Conservation (phyloP, 1,284 basidiomycete genomes). For the Ceratobasidium papillatum region DNA sequence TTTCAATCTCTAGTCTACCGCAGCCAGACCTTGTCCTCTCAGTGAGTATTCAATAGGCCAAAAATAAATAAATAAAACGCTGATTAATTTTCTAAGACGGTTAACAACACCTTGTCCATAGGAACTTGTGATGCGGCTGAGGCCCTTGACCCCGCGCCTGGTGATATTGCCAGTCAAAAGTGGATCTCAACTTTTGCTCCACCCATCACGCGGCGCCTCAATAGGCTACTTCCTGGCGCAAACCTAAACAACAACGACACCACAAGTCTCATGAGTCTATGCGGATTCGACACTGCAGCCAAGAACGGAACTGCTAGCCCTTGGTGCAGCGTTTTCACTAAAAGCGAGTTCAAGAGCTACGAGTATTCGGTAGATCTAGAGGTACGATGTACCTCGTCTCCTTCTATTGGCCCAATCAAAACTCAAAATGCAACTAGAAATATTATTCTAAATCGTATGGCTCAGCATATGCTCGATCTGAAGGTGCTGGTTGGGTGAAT, state of each 20-base stretch:
- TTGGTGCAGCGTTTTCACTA: conserved; percentile 74
- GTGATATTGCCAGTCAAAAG: conserved; percentile 42
- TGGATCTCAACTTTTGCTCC: conserved; percentile 69
- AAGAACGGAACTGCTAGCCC: conserved; percentile 61
- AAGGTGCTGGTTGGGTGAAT: conserved; percentile 54
- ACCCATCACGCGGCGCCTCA: conserved; percentile 68
- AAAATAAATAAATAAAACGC: conserved; percentile 9
- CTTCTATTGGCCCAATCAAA: not conserved
- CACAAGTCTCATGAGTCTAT: conserved; percentile 72
- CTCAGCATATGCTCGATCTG: conserved; percentile 18
- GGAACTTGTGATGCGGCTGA: conserved; percentile 69
- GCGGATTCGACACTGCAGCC: conserved; percentile 75
- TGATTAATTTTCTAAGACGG: conserved; percentile 48
- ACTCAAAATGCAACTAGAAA: conserved; percentile 21
- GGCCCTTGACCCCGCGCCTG: conserved; percentile 34
- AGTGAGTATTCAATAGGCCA: not conserved
- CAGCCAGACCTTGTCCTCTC: conserved; percentile 47
- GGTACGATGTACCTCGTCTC: conserved; percentile 56
- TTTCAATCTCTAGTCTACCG: conserved; percentile 41
- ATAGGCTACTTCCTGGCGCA: conserved; percentile 64
- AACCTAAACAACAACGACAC: conserved; percentile 67
- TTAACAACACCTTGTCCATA: conserved; percentile 79
- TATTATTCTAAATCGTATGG: conserved; percentile 39
- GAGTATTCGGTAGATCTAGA: conserved; percentile 79
- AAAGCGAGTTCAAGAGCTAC: conserved; percentile 66